phyloP scores from a whole-genome alignment of 768 basidiomycete species.

The Sporobolomyces roseus region DNA sequence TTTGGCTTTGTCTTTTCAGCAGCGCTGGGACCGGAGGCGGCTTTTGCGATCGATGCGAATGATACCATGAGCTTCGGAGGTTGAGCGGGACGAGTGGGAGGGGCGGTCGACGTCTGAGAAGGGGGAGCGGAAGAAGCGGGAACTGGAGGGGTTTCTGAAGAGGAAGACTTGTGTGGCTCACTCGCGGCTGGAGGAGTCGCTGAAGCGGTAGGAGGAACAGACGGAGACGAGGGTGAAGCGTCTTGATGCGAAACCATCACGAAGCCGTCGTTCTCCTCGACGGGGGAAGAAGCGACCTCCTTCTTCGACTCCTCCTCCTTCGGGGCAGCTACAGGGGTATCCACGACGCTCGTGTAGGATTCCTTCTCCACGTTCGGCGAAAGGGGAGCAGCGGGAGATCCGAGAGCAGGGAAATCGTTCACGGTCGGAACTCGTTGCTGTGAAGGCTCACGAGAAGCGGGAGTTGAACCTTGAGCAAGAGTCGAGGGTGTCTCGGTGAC shows the following conservation, averaged over 20 bases:
- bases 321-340: background rate
- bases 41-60: slow-evolving; percentile 33
- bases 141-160: background rate
- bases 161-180: background rate
- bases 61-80: slow-evolving; percentile 15
- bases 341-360: background rate
- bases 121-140: background rate
- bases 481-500: background rate
- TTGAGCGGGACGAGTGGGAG: background rate
- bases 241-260: slow-evolving; percentile 28
- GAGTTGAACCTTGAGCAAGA: too few species aligned
- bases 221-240: background rate
- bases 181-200: background rate
- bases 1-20: background rate
- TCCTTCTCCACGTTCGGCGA: slow-evolving; percentile 13
- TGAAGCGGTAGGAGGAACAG: background rate
- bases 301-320: background rate
- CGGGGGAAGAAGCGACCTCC: background rate
- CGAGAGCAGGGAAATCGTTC: slow-evolving; percentile 37
- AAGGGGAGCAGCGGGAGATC: slow-evolving; percentile 7
- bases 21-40: background rate
- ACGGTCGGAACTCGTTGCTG: slow-evolving; percentile 15
- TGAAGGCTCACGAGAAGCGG: background rate
- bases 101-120: background rate
- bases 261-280: slow-evolving; percentile 18